Evolutionary conservation across 2,329 filamentous ascomycete species (phyloP), one percentile per base, ranked within the genome.

Genomic region (Aspergillus sp.): DNA sequence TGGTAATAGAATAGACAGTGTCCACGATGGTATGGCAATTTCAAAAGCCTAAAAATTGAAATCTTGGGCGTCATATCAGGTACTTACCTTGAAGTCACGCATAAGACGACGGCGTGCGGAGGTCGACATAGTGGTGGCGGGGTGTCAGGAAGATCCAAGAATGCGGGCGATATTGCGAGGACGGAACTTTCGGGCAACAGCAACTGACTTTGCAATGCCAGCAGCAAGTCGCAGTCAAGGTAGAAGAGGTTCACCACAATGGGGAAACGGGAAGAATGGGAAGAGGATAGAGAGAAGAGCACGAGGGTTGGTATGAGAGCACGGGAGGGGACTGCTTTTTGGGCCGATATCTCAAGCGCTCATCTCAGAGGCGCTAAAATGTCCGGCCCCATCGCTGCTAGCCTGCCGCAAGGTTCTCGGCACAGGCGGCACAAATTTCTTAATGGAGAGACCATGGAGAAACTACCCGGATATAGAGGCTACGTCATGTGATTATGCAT

Each of bases 31-130:
- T 13, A 39, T 8, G 9, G 9, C 2, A 17, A n/a, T 13, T 24
- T 13, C 7, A 5, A 36, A 32, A 53, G 17, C 12, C 24, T 34
- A n/a, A 15, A 30, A 17, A 18, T 13, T n/a, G 15, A 52, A 49
- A 51, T 45, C 56, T 38, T 36, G 12, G 17, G 26, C 50, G 55
- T 24, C 34, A 44, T 34, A 39, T n/a, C 30, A 32, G 12, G 13
- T 36, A 41, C 85, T 59, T 76, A 96, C 92, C 89, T 98, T 98
- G 85, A 98, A 98, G 82, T 98, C 95, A 76, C 95, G 90, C 95
- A 99, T 98, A 76, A 99, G 83, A 74, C 95, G 91, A 74, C 95
- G 90, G 74, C 95, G 89, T 66, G 95, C 95, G 66, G 93, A 90
- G 63, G 95, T 98, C 69, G 93, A 98, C 93, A 91, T 92, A 66